Conservation (phyloP, 176 grass and related monocot species). For the Raddia distichophylla region DNA sequence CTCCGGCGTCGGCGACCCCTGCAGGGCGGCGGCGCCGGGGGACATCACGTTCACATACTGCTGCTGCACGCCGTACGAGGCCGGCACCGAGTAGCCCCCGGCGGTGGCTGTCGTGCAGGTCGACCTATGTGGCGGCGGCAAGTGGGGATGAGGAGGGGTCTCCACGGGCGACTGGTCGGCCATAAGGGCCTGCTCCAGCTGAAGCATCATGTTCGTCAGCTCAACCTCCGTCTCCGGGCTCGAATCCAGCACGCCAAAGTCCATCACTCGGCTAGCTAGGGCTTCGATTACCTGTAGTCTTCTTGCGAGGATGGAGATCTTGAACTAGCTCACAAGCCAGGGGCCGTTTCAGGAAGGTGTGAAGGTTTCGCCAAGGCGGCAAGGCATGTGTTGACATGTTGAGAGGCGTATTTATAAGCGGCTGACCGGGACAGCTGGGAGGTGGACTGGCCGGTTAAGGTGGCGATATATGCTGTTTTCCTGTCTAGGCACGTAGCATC, state of each 20-base stretch:
- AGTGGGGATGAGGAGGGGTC: conserved; percentile 9
- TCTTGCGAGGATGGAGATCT: background rate
- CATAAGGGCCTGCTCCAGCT: conserved; percentile 58
- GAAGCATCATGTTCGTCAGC: conserved; percentile 85
- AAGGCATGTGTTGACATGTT: conserved; percentile 43
- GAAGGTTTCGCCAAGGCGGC: conserved; percentile 20
- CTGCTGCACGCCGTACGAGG: conserved; percentile 17
- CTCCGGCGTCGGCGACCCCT: conserved; percentile 28
- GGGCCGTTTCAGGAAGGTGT: conserved; percentile 43
- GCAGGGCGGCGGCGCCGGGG: background rate
- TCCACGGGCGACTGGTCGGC: conserved; percentile 49
- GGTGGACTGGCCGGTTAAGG: conserved; percentile 30
- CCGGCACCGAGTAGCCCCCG: background rate
- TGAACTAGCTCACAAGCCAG: conserved; percentile 16
- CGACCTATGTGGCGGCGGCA: conserved; percentile 37
- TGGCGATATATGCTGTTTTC: conserved; percentile 22
- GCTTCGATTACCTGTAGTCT: background rate
- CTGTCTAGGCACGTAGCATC: conserved; percentile 26
- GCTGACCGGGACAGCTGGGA: conserved; percentile 8
- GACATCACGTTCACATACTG: conserved; percentile 27
- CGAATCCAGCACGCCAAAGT: conserved; percentile 65
- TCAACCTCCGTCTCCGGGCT: conserved; percentile 70
- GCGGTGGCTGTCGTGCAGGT: background rate
- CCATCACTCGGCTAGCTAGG: conserved; percentile 37
- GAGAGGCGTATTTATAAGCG: conserved; percentile 68